Conservation (phyloP, 306 rosid species). For the Vigna hirtella region DNA sequence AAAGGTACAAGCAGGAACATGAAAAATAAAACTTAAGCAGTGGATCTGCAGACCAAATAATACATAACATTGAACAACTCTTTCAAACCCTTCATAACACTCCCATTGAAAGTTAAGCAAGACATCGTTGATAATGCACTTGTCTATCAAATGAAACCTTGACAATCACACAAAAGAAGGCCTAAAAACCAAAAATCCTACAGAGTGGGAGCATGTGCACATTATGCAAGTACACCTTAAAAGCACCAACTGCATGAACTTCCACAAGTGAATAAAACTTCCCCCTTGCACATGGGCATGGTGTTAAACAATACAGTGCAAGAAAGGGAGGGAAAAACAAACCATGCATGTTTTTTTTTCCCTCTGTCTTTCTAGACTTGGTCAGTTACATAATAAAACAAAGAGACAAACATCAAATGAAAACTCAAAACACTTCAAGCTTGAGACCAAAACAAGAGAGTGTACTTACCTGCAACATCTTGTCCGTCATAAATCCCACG, state of each 20-base stretch:
- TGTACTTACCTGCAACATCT: constrained; percentile 83
- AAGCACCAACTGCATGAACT: constrained; percentile 28
- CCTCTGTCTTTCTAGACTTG: constrained; percentile 1
- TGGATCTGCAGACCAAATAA: constrained; percentile 36
- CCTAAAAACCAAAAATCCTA: constrained; percentile 7
- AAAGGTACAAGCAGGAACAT: constrained; percentile 34
- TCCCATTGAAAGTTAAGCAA: not conserved
- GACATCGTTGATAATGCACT: constrained; percentile 24
- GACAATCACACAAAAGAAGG: constrained; percentile 35
- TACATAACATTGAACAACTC: constrained; percentile 38
- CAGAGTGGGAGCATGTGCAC: constrained; percentile 5
- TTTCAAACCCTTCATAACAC: constrained; percentile 11
- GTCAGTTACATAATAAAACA: constrained; percentile 12
- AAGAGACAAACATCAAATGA: not conserved
- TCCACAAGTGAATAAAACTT: constrained; percentile 40
- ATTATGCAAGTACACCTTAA: constrained; percentile 24
- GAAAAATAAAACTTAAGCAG: constrained; percentile 36
- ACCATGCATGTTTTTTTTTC: constrained; percentile 17
- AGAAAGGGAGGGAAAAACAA: constrained; percentile 32
- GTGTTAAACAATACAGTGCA: constrained; percentile 20
- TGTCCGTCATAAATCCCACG: constrained; percentile 92
- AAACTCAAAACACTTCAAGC: constrained; percentile 10
- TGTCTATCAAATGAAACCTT: constrained; percentile 34
- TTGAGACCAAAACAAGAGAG: constrained; percentile 8
- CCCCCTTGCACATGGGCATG: constrained; percentile 26